phyloP scores from a whole-genome alignment of 352 stramenopile genomes.

The Phytophthora multivora region DNA sequence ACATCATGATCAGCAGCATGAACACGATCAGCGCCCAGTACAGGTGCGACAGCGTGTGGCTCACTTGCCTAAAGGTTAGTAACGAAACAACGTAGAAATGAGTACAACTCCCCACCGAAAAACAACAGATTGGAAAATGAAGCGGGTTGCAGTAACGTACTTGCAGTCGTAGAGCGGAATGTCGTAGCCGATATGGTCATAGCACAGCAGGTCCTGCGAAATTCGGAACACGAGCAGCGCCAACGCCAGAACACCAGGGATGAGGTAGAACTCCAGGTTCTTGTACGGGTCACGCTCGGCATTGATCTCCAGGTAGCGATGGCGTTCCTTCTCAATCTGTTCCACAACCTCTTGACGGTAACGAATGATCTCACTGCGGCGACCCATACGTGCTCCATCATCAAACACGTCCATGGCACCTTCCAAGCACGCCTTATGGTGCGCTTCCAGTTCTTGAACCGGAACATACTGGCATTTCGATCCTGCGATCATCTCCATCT shows the following conservation, averaged over 20 bases:
- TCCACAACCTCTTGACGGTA: conserved; percentile 82
- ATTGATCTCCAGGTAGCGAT: conserved; percentile 95
- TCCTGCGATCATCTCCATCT: conserved; percentile 93
- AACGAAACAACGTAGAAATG: conserved; percentile 9
- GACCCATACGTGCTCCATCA: conserved; percentile 95
- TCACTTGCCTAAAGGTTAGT: conserved; percentile 68
- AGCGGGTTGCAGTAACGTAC: conserved; percentile 52
- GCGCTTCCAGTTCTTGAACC: conserved; percentile 87
- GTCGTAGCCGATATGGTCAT: conserved; percentile 85
- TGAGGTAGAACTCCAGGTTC: conserved; percentile 93
- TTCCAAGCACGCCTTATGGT: conserved; percentile 87
- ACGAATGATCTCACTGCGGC: conserved; percentile 89
- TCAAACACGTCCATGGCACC: conserved; percentile 92
- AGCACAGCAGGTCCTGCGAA: conserved; percentile 82
- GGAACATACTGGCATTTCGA: conserved; percentile 89
- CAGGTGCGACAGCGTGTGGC: conserved; percentile 81
- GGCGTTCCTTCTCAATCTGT: conserved; percentile 91
- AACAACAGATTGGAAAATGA: conserved; percentile 3
- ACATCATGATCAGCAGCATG: conserved; percentile 86
- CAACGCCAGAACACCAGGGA: conserved; percentile 91
- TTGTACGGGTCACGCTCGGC: conserved; percentile 95
- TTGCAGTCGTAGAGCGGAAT: conserved; percentile 91
- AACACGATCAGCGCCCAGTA: conserved; percentile 90
- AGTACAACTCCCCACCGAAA: conserved; percentile 9
- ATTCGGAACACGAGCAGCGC: conserved; percentile 91